Evolutionary conservation across 2,329 filamentous ascomycete genomes (phyloP).

Genomic region (Rhynchosporium secalis): DNA sequence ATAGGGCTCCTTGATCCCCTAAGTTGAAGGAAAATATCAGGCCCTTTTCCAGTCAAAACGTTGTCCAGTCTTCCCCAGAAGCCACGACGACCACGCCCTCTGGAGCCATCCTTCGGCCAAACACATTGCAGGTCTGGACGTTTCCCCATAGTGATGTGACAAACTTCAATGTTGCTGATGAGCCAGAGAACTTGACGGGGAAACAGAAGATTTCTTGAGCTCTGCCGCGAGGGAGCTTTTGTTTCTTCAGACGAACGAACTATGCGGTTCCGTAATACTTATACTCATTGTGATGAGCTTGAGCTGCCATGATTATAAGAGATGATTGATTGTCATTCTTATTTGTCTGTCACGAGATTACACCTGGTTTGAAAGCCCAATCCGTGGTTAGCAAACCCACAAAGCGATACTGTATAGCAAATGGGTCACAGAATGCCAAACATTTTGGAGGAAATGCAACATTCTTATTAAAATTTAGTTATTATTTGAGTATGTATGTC

Average conservation of each 20-base stretch:
- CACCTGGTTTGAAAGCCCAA: slow-evolving; percentile 10
- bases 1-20: slow-evolving; percentile 28
- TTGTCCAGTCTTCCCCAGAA: slow-evolving; percentile 40
- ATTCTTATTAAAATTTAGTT: too few species aligned
- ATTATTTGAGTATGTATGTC: too few species aligned
- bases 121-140: slow-evolving; percentile 29
- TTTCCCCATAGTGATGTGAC: neutral
- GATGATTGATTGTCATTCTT: slow-evolving; percentile 27
- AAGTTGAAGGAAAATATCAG: slow-evolving; percentile 44
- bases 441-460: too few species aligned
- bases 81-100: slow-evolving; percentile 32
- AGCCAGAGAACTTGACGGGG: too few species aligned
- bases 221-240: too few species aligned
- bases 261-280: slow-evolving; percentile 24
- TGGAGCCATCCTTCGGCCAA: slow-evolving; percentile 38
- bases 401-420: slow-evolving; percentile 14
- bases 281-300: slow-evolving; percentile 21
- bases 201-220: neutral
- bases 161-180: neutral
- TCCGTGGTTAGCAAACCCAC: slow-evolving; percentile 22
- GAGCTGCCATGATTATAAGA: slow-evolving; percentile 14
- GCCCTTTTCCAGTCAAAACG: slow-evolving; percentile 43
- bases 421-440: neutral
- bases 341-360: slow-evolving; percentile 26
- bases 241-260: too few species aligned